Conservation (phyloP, 208 protist species). For the Perkinsela sp. region DNA sequence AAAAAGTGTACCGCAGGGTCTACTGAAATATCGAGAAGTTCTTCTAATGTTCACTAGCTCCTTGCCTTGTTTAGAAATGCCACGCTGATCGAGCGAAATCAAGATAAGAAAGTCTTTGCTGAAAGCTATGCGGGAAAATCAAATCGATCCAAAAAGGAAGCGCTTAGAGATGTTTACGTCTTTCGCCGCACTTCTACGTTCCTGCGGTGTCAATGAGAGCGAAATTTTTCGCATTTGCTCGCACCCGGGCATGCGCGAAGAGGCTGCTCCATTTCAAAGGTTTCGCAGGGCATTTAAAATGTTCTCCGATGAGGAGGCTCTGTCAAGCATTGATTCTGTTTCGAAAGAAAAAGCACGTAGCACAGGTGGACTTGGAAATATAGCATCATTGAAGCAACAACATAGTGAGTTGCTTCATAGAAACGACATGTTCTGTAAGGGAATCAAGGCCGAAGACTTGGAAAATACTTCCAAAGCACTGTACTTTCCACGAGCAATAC, state of each 20-base stretch:
- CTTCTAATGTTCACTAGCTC: not conserved
- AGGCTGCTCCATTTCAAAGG: no score
- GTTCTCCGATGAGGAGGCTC: not conserved
- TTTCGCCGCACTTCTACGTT: not conserved
- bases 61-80: constrained; percentile 6
- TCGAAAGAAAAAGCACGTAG: not conserved
- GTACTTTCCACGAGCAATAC: no score
- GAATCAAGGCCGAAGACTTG: not conserved
- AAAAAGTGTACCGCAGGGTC: not conserved
- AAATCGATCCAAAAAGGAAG: no score
- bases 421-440: not conserved
- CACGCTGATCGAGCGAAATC: not conserved
- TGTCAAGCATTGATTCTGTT: not conserved
- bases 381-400: no score
- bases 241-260: not conserved
- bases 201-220: not conserved
- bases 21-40: constrained; percentile 5
- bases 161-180: not conserved
- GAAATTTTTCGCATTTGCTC: not conserved
- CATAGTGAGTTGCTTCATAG: no score
- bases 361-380: no score
- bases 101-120: no score
- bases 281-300: not conserved
- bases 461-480: not conserved
- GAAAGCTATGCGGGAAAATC: no score